A percentile compares a stretch with the other conserved stretches of the same genome.
These are phyloP conservation scores for Populus euphratica DNA, from an alignment of 345 rosid genomes.

Conservation along the genomic window DNA sequence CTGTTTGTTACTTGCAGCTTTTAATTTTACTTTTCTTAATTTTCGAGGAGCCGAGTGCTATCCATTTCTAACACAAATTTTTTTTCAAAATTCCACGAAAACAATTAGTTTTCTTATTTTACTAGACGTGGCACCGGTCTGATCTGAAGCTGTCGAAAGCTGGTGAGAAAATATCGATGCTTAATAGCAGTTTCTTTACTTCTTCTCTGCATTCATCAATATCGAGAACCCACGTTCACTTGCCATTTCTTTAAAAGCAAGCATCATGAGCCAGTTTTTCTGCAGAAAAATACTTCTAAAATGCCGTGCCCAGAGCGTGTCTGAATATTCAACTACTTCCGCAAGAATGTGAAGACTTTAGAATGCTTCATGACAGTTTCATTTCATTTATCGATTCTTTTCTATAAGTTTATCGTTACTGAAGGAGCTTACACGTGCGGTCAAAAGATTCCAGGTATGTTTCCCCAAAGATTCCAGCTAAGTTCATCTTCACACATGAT, in stretches of 20 bases:
- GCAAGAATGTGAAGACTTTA: not conserved
- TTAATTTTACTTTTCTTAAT: not conserved
- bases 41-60: no score
- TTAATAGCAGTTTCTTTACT: not conserved
- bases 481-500: conserved; percentile 17
- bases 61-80: not conserved
- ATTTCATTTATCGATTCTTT: not conserved
- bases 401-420: conserved; percentile 1
- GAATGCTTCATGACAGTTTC: conserved; percentile 21
- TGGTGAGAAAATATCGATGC: not conserved
- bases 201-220: not conserved
- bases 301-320: not conserved
- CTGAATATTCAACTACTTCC: not conserved
- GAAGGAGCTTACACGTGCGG: conserved; percentile 20
- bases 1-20: not conserved
- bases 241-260: not conserved
- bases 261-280: not conserved
- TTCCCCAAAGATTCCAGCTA: conserved; percentile 28
- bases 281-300: not conserved
- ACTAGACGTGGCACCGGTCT: not conserved
- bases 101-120: not conserved
- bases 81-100: not conserved
- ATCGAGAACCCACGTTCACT: not conserved
- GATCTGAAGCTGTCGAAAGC: not conserved
- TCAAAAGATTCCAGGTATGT: conserved; percentile 26